These are phyloP conservation scores for Camellia japonica DNA, from an alignment of 148 eudicot genomes.

Conservation along the genomic window DNA sequence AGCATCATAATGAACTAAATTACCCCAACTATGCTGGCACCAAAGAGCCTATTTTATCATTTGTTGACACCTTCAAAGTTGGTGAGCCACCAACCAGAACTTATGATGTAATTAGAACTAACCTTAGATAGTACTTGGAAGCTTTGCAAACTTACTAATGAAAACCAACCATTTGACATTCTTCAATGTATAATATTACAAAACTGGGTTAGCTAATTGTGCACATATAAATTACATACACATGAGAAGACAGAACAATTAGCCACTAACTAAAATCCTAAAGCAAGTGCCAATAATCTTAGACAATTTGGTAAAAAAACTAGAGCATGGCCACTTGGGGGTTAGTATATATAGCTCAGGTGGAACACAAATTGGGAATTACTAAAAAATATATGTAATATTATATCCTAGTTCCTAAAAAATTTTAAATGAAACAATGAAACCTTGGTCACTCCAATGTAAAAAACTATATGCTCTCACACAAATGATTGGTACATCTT, in stretches of 20 bases:
- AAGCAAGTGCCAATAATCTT: constrained; percentile 14
- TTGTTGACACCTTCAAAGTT: no score
- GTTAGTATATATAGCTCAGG: constrained; percentile 21
- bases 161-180: constrained; percentile 22
- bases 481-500: constrained; percentile 13
- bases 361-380: background rate
- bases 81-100: no score
- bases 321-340: constrained; percentile 20
- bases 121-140: no score
- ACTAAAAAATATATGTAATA: background rate
- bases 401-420: constrained; percentile 14
- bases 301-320: constrained; percentile 1
- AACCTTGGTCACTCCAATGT: constrained; percentile 27
- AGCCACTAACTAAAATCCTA: constrained; percentile 21
- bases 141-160: background rate
- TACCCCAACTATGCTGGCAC: no score
- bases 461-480: constrained; percentile 22
- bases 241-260: constrained; percentile 5
- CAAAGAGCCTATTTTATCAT: no score
- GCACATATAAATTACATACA: constrained; percentile 43
- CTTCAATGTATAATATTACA: constrained; percentile 18
- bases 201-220: constrained; percentile 36
- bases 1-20: no score
- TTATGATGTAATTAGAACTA: no score
- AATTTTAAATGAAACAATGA: constrained; percentile 23